Conservation (phyloP, 139 green algal species). For the Monoraphidium neglectum region DNA sequence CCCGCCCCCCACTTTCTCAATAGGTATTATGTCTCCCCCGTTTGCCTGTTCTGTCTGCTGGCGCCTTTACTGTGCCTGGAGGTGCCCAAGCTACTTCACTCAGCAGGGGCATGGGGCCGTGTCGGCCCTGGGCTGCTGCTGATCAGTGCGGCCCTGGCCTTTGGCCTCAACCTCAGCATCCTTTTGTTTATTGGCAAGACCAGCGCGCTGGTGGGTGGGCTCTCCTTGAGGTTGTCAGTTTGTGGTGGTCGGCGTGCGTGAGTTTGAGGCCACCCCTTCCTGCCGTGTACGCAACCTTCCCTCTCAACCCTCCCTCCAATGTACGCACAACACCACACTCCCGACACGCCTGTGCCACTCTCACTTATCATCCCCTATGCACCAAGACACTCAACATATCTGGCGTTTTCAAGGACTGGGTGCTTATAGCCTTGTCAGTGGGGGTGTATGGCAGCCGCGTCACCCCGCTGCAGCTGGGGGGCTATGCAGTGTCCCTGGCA, state of each 20-base stretch:
- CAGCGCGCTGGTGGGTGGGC: too few relatives aligned
- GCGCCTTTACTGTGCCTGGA: conserved; percentile 63
- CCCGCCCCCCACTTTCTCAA: too few relatives aligned
- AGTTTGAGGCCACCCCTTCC: too few relatives aligned
- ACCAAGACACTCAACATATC: conserved; percentile 69
- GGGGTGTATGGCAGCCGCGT: conserved; percentile 47
- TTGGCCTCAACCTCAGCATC: conserved; percentile 85
- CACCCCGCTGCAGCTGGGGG: conserved; percentile 61
- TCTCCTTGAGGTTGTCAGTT: too few relatives aligned
- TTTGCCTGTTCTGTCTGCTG: conserved; percentile 68
- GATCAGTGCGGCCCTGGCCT: conserved; percentile 37
- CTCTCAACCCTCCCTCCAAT: too few relatives aligned
- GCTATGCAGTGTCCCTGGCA: conserved; percentile 71
- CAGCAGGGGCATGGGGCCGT: too few relatives aligned
- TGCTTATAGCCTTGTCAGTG: conserved; percentile 56
- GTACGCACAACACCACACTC: too few relatives aligned
- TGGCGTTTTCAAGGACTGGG: conserved; percentile 60
- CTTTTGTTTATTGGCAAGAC: conserved; percentile 92
- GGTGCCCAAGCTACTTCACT: conserved; percentile 48
- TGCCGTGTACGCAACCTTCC: too few relatives aligned
- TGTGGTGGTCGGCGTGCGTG: too few relatives aligned
- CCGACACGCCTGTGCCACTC: too few relatives aligned
- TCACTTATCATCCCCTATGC: too few relatives aligned
- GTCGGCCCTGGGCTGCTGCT: conserved; percentile 42
- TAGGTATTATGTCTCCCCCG: conserved; percentile 81